phyloP scores from a whole-genome alignment of 805 yeast species.

The Candida hispaniensis region DNA sequence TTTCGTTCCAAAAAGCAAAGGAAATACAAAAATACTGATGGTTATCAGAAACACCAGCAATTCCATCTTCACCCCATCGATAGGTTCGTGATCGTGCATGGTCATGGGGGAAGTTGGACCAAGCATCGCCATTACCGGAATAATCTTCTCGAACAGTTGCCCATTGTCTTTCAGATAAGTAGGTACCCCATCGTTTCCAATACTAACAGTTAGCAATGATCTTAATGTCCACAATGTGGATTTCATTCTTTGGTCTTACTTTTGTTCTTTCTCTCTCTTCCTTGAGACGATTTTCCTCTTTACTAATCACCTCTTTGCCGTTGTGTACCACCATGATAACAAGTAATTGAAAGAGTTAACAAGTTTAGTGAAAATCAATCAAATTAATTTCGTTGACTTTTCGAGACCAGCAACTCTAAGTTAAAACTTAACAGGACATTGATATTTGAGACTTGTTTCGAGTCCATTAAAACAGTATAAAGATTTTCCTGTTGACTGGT shows the following conservation, averaged over 20 bases:
- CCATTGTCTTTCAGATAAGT: slow-evolving; percentile 82
- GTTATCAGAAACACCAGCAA: slow-evolving; percentile 80
- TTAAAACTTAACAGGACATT: too few relatives aligned
- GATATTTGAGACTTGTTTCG: too few relatives aligned
- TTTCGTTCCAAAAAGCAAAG: slow-evolving; percentile 87
- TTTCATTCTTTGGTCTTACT: slow-evolving; percentile 3
- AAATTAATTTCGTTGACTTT: too few relatives aligned
- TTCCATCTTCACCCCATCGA: slow-evolving; percentile 94
- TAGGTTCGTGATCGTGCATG: slow-evolving; percentile 71
- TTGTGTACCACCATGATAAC: slow-evolving; percentile 21
- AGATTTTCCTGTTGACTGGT: too few relatives aligned
- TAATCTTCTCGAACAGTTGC: slow-evolving; percentile 66
- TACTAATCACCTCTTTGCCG: slow-evolving; percentile 22
- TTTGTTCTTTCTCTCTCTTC: slow-evolving; percentile 32
- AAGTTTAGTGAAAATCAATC: neutral
- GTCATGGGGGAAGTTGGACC: slow-evolving; percentile 81
- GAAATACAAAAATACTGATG: slow-evolving; percentile 66
- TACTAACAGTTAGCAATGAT: slow-evolving; percentile 30
- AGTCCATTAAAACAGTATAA: too few relatives aligned
- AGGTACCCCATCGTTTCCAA: slow-evolving; percentile 90
- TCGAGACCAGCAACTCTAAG: too few relatives aligned
- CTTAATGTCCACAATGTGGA: neutral
- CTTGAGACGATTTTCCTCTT: slow-evolving; percentile 34
- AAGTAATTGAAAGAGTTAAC: neutral
- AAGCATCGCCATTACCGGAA: slow-evolving; percentile 76